Conservation (phyloP, 306 rosid species). For the Quercus alba region DNA sequence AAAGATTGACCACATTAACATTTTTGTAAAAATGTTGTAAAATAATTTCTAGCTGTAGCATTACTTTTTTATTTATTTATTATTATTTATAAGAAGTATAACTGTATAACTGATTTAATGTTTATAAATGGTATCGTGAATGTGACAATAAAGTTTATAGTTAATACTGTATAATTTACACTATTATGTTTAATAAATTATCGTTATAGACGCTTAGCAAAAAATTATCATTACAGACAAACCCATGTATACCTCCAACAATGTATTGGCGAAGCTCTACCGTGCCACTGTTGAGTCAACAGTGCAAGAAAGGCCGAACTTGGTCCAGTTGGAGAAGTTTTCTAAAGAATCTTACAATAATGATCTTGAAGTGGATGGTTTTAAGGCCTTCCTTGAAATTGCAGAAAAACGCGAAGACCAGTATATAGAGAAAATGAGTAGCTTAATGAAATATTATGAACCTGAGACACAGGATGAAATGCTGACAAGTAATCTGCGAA, state of each 20-base stretch:
- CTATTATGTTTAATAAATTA: too few relatives aligned
- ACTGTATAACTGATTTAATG: too few relatives aligned
- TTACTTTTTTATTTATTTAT: too few relatives aligned
- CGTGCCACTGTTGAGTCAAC: conserved; percentile 42
- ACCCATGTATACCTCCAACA: conserved; percentile 64
- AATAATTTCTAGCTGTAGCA: too few relatives aligned
- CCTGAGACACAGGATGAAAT: conserved; percentile 75
- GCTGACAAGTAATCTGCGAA: conserved; percentile 61
- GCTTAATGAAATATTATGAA: conserved; percentile 60
- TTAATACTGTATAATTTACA: too few relatives aligned
- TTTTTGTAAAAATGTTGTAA: too few relatives aligned
- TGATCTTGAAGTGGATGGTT: conserved; percentile 66
- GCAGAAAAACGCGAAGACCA: conserved; percentile 54
- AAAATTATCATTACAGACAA: conserved; percentile 20
- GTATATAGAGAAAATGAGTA: conserved; percentile 56
- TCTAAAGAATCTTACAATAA: conserved; percentile 51
- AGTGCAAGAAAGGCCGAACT: conserved; percentile 23
- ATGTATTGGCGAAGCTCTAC: conserved; percentile 72
- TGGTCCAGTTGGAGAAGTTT: conserved; percentile 43
- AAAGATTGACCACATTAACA: fast-evolving
- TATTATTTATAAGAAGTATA: too few relatives aligned
- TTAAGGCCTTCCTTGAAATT: conserved; percentile 43
- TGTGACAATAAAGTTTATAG: too few relatives aligned
- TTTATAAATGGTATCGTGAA: too few relatives aligned
- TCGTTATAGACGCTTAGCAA: too few relatives aligned